Evolutionary conservation across 1,284 basidiomycete species (phyloP), one percentile per base, ranked within the genome.

Genomic region (Schizophyllum amplum): DNA sequence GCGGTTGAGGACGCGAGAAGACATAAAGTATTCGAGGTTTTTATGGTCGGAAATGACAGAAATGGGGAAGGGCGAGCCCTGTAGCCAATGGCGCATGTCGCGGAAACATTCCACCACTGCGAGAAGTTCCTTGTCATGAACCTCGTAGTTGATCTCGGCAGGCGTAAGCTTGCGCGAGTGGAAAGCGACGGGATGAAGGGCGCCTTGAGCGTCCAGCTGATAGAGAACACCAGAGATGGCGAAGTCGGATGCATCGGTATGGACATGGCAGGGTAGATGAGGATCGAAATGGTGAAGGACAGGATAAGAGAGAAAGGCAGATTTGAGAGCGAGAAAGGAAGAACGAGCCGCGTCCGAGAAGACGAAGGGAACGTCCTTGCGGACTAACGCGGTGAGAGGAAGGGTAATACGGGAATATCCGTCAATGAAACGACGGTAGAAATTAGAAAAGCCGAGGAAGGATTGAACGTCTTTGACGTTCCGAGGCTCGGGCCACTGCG

Each of bases 241-340:
- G 53, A 66, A 74, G 58, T 74, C 67, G 1, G 69, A 74, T 17
- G 70, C 63, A 48, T 74, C 68, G 15, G 71, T 68, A 47, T 65
- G 61, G 17, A 81, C 25, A 6, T 68, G 66, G 27, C 63, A 58
- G 5, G 69, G 69, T 20, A 60, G 52, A 1, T 53, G 42, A 11
- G 74, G 73, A 53, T 75, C 60, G 59, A 68, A 79, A 57, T 76
- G 72, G 4, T 55, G 58, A 0, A 79, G 68, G 21, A 79, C 61
- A 1, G 70, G 71, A 11, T 70, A 64, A 4, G 67, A 59, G 4
- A 67, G 68, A 59, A 79, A 73, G 3, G 62, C 56, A 3, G 24
- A n/a, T 51, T 75, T 74, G 4, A 74, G 63, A 5, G 24, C 48
- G 0, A 69, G 52, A 59, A 75, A 76, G 5, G 71, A 63, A 4